These are phyloP conservation scores for Cryptococcus sp. DNA, from an alignment of 1,284 basidiomycete species.

Conservation along the genomic window DNA sequence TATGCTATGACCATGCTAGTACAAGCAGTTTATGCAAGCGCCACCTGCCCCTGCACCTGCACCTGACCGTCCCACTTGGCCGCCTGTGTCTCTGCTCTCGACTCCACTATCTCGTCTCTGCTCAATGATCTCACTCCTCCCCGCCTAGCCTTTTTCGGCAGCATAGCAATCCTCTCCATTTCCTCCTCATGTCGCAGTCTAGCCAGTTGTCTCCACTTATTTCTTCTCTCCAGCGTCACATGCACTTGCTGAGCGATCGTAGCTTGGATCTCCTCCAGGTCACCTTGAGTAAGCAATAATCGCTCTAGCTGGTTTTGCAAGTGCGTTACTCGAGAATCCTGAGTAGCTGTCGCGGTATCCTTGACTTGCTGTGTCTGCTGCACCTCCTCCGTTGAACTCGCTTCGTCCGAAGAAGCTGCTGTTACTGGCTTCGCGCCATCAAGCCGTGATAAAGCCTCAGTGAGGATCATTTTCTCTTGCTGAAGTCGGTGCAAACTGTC, in stretches of 20 bases:
- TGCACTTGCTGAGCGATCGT: background rate
- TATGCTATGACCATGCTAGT: background rate
- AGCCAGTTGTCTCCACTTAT: slow-evolving; percentile 1
- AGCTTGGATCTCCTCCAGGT: background rate
- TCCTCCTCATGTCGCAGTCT: background rate
- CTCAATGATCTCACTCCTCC: background rate
- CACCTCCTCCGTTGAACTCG: background rate
- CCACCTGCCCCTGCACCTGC: background rate
- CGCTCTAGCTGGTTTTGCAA: background rate
- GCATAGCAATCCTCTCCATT: background rate
- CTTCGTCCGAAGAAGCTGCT: no score
- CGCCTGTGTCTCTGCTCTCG: background rate
- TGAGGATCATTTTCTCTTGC: background rate
- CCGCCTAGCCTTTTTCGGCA: background rate
- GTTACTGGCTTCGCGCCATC: background rate
- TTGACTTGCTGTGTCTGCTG: background rate
- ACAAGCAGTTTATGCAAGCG: slow-evolving; percentile 3
- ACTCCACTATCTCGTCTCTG: background rate
- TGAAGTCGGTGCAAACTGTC: background rate
- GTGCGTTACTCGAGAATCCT: background rate
- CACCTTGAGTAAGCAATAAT: background rate
- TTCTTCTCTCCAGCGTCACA: background rate
- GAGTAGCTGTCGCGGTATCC: background rate
- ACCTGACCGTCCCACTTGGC: background rate
- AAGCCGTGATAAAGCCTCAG: background rate